Percentiles rank a stretch among this genome's conserved stretches.
phyloP scores from a whole-genome alignment of 2,329 filamentous ascomycete species.

The Cercospora sesami region DNA sequence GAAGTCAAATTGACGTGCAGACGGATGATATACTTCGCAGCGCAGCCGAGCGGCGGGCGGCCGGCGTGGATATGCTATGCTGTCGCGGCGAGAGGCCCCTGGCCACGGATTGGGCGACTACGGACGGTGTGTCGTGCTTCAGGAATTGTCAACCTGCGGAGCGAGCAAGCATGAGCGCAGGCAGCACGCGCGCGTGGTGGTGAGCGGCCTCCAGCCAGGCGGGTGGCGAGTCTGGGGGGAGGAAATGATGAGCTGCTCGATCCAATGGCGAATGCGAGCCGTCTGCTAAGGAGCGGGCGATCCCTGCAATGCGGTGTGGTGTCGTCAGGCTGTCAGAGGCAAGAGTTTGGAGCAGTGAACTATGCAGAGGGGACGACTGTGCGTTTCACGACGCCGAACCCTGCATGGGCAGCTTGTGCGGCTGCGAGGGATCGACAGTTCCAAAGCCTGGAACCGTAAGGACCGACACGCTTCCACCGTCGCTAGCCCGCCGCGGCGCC shows the following conservation, averaged over 20 bases:
- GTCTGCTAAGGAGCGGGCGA: background rate
- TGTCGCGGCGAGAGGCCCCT: background rate
- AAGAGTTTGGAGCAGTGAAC: slow-evolving; percentile 6
- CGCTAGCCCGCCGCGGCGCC: slow-evolving; percentile 1
- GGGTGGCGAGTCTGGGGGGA: background rate
- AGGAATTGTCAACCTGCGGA: slow-evolving; percentile 2
- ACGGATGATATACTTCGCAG: slow-evolving; percentile 10
- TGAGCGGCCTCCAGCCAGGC: background rate
- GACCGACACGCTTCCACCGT: slow-evolving; percentile 1
- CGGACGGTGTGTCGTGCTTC: slow-evolving; percentile 4
- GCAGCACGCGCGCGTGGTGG: background rate
- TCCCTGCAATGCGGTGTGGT: slow-evolving; percentile 4
- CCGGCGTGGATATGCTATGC: slow-evolving; percentile 4
- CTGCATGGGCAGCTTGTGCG: slow-evolving; percentile 8
- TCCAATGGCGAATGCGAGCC: background rate
- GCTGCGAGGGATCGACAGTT: slow-evolving; percentile 3
- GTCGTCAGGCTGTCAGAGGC: slow-evolving; percentile 10
- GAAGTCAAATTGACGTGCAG: slow-evolving; percentile 20
- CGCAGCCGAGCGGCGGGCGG: background rate
- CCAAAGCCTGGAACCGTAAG: slow-evolving; percentile 5
- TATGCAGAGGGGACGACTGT: background rate
- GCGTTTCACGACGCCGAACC: slow-evolving; percentile 2
- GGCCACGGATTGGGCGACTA: background rate
- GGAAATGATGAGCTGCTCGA: background rate
- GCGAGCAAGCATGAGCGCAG: background rate